Conservation (phyloP, 805 yeast genomes). For the Sugiyamaella boreocaroliniensis region DNA sequence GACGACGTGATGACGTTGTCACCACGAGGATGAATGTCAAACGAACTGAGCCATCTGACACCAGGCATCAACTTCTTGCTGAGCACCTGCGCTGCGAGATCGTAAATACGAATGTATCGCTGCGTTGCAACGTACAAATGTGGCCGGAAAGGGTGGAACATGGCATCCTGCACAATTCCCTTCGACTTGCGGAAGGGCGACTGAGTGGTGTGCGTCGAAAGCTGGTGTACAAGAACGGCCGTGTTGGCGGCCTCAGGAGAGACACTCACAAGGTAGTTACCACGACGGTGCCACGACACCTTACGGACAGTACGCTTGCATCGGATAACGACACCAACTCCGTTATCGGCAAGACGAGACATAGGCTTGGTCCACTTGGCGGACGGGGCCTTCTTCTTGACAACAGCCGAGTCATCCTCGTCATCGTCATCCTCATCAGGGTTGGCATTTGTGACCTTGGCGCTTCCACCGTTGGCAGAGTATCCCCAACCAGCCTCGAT, state of each 20-base stretch:
- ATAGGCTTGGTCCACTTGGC: constrained; percentile 83
- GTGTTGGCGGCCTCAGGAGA: constrained; percentile 88
- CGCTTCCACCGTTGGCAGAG: constrained; percentile 37
- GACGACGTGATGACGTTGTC: constrained; percentile 90
- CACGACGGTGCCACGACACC: constrained; percentile 92
- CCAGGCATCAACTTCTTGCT: constrained; percentile 88
- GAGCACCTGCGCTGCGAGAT: constrained; percentile 76
- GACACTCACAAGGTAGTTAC: constrained; percentile 94
- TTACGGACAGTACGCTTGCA: constrained; percentile 63
- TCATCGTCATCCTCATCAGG: constrained; percentile 31
- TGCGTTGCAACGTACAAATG: constrained; percentile 91
- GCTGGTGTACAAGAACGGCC: constrained; percentile 88
- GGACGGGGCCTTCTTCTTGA: constrained; percentile 38
- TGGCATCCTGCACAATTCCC: constrained; percentile 93
- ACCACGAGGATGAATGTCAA: constrained; percentile 94
- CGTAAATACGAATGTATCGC: constrained; percentile 84
- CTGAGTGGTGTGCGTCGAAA: constrained; percentile 90
- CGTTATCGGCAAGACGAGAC: constrained; percentile 49
- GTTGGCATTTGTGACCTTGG: constrained; percentile 23
- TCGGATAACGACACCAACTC: constrained; percentile 68
- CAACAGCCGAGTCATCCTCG: constrained; percentile 29
- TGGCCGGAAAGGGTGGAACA: constrained; percentile 95
- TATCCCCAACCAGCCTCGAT: constrained; percentile 91
- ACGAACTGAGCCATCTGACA: constrained; percentile 85
- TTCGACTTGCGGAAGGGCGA: constrained; percentile 90